Conservation (phyloP, 2,329 filamentous ascomycete genomes). For the Leptographium flavum region DNA sequence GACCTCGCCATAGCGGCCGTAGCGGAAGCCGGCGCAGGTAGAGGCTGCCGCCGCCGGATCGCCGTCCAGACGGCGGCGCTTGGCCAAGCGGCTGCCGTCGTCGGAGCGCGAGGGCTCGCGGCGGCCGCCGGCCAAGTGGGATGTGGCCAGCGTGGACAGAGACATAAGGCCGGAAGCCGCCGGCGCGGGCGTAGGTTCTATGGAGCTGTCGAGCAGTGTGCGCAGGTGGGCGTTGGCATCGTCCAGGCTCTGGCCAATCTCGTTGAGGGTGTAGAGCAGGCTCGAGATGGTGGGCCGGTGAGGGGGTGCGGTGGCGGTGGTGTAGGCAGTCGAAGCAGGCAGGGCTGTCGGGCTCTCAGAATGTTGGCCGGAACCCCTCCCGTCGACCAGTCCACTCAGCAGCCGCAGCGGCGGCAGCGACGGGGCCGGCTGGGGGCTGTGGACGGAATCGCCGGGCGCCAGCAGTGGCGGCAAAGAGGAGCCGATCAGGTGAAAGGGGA, state of each 20-base stretch:
- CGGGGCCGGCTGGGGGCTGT: neutral
- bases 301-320: neutral
- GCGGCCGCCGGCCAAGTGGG: neutral
- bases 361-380: too few relatives aligned
- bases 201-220: conserved; percentile 23
- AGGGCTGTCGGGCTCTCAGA: too few relatives aligned
- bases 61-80: conserved; percentile 56
- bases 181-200: neutral
- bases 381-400: too few relatives aligned
- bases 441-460: neutral
- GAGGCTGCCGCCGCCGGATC: conserved; percentile 35
- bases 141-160: neutral
- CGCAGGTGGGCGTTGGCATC: conserved; percentile 29
- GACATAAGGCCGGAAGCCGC: neutral
- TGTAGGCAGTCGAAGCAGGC: neutral
- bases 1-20: conserved; percentile 78
- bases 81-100: conserved; percentile 33
- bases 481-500: too few relatives aligned
- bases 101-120: conserved; percentile 6
- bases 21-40: conserved; percentile 48
- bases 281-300: neutral
- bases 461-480: neutral
- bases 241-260: conserved; percentile 19
- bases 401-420: conserved; percentile 6
- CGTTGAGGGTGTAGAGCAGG: conserved; percentile 5